Percentiles rank a stretch among this genome's conserved stretches.
Conservation (phyloP, 1,284 basidiomycete genomes). For the Ceratobasidium sp. region DNA sequence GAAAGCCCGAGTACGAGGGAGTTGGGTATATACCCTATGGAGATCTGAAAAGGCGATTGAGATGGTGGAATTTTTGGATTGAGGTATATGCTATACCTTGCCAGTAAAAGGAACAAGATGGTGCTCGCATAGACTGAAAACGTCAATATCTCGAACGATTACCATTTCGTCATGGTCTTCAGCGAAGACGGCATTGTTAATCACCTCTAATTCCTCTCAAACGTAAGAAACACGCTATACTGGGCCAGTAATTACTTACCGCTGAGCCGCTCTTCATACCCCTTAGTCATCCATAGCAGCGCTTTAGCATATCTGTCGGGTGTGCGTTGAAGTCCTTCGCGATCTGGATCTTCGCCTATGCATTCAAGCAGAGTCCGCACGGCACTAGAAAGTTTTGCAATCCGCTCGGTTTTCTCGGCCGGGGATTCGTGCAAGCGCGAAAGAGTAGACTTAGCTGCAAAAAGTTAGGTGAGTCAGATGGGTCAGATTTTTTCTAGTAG, state of each 20-base stretch:
- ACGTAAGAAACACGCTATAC: conserved; percentile 6
- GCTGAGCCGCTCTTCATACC: conserved; percentile 94
- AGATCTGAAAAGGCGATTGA: conserved; percentile 61
- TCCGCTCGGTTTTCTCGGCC: conserved; percentile 77
- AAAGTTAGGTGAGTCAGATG: background rate
- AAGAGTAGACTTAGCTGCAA: conserved; percentile 88
- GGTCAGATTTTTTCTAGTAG: conserved; percentile 1
- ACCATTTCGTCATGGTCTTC: conserved; percentile 99
- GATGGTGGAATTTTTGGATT: background rate
- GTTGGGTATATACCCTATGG: conserved; percentile 96
- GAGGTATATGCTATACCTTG: conserved; percentile 72
- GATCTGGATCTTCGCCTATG: conserved; percentile 97
- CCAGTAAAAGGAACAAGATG: conserved; percentile 99
- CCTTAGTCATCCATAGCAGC: conserved; percentile 98
- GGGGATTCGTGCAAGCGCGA: conserved; percentile 85
- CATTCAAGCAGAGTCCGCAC: conserved; percentile 95
- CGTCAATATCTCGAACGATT: conserved; percentile 96
- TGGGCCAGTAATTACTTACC: conserved; percentile 63
- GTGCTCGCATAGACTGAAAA: conserved; percentile 98
- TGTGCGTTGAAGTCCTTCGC: conserved; percentile 91
- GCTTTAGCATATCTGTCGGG: conserved; percentile 98
- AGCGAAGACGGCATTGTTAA: conserved; percentile 98
- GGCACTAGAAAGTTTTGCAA: conserved; percentile 84
- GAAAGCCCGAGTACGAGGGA: conserved; percentile 95
- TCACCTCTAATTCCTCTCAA: conserved; percentile 77